A percentile compares a stretch with the other conserved stretches of the same genome.
Conservation (phyloP, 2,329 filamentous ascomycete species). For the Trichophyton mentagrophytes region DNA sequence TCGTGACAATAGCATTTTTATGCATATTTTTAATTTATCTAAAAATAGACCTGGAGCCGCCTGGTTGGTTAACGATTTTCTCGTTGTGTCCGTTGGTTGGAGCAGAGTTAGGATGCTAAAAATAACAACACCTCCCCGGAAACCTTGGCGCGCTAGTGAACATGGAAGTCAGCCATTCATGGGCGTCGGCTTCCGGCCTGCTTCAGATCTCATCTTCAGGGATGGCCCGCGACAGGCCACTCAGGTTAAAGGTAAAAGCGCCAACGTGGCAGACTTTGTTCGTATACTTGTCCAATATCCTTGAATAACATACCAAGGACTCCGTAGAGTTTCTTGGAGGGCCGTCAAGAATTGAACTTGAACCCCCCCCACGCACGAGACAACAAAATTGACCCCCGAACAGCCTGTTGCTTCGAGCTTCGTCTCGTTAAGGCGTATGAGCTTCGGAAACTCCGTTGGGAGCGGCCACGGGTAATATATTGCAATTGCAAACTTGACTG, state of each 20-base stretch:
- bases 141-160: not conserved
- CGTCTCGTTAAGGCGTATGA: not conserved
- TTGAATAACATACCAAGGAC: not conserved
- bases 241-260: not conserved
- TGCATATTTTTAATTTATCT: not conserved
- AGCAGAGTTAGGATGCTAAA: not conserved
- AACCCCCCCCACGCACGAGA: not conserved
- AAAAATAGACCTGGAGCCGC: constrained; percentile 2
- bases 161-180: not conserved
- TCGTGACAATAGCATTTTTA: constrained; percentile 1
- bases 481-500: not conserved
- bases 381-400: not conserved
- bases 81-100: too few relatives aligned
- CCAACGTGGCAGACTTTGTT: not conserved
- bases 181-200: not conserved
- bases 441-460: not conserved
- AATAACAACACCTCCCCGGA: not conserved
- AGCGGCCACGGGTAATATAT: not conserved
- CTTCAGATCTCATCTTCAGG: not conserved
- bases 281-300: not conserved
- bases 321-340: not conserved
- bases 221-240: not conserved
- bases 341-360: not conserved
- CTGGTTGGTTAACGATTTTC: too few relatives aligned
- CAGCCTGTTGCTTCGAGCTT: not conserved